These are phyloP conservation scores for Colletotrichum paranaense DNA, from an alignment of 2,329 filamentous ascomycete species.

Conservation along the genomic window DNA sequence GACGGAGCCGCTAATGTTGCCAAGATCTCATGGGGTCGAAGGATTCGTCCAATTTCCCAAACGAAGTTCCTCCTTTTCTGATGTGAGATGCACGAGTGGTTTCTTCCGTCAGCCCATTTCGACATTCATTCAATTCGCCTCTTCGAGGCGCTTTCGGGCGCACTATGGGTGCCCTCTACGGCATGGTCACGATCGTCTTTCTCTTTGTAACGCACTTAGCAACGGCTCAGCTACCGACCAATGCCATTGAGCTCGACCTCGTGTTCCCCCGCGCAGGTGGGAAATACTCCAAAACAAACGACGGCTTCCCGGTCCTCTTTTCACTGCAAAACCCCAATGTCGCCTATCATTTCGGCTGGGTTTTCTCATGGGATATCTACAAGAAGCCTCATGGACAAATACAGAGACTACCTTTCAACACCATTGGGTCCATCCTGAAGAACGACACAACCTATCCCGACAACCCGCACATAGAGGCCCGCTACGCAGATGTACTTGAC, in stretches of 20 bases:
- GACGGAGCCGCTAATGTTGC: not conserved
- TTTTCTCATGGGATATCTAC: constrained; percentile 13
- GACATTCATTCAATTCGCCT: not conserved
- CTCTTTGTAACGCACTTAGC: not conserved
- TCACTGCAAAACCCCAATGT: constrained; percentile 15
- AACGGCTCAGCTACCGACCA: not conserved
- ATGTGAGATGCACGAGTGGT: not conserved
- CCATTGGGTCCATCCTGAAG: not conserved
- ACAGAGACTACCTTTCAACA: not conserved
- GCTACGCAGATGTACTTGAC: not conserved
- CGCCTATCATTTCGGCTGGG: constrained; percentile 15
- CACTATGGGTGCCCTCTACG: not conserved
- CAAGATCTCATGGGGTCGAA: not conserved
- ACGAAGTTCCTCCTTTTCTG: not conserved
- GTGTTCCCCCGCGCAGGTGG: constrained; percentile 14
- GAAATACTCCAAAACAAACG: not conserved
- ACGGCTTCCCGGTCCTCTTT: constrained; percentile 2
- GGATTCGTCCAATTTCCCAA: not conserved
- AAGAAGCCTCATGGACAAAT: not conserved
- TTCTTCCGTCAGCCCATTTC: not conserved
- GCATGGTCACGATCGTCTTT: not conserved
- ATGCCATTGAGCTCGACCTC: constrained; percentile 5
- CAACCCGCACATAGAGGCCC: not conserved
- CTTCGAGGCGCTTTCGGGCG: not conserved
- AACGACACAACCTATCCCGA: constrained; percentile 1